Evolutionary conservation across 2,329 filamentous ascomycete species (phyloP), one percentile per base, ranked within the genome.

Genomic region (Boeremia lycopersici): DNA sequence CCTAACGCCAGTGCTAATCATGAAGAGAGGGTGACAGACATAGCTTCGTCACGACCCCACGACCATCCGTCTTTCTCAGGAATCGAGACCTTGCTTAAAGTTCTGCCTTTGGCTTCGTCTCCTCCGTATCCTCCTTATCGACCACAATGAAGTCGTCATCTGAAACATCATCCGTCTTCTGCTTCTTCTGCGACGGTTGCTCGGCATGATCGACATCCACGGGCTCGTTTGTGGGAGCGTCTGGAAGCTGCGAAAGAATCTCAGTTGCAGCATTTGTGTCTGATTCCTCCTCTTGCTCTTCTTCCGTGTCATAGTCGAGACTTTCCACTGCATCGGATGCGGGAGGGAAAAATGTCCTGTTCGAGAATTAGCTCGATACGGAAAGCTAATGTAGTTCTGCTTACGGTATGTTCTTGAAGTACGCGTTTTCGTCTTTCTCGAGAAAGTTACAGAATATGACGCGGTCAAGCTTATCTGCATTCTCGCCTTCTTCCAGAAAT

Each of bases 381-480:
- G 9, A 0, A 0, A 46, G 0, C 10, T 9, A 5, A 0, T n/a
- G 9, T 17, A 2, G 11, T 13, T 1, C 2, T 8, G 84, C 89
- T 81, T 76, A 96, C 92, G 93, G 90, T 10, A 96, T 75, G 31
- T 81, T 76, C 23, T 83, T 64, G 46, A 87, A 80, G 72, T 98
- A 98, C 0, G 89, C 87, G 34, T 78, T 75, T 55, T 89, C 85
- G 65, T 98, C 93, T 76, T 93, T 93, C 48, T 79, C 74, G 71
- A 89, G 81, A 73, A 96, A 97, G 13, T 87, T 90, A 68, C 93
- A 93, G 77, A 98, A 96, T 15, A 96, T 82, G 11, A 98, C 84
- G 63, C 86, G 84, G 39, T 91, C 84, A 28, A 97, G 73, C 64
- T 80, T 82, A 19, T 71, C 67, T 40, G 68, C 64, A 70, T 79